Percentiles rank a stretch among this genome's conserved stretches.
Evolutionary conservation across 75 land plant species (phyloP).

Genomic region (Sequoia sempervirens): DNA sequence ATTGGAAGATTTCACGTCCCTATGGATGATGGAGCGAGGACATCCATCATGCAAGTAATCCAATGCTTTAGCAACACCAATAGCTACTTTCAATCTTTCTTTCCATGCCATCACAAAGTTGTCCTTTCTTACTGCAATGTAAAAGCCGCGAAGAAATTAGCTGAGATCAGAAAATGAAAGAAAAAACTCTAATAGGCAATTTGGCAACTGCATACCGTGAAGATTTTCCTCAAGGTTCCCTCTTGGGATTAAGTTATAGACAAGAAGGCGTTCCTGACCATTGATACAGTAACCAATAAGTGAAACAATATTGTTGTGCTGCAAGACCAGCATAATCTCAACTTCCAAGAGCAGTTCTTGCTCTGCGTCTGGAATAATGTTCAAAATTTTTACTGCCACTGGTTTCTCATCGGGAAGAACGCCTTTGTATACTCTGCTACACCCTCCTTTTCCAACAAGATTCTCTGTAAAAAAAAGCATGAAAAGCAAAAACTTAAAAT

Average conservation of each 20-base stretch:
- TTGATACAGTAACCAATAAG: conserved; percentile 55
- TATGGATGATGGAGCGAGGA: conserved; percentile 44
- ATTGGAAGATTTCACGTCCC: conserved; percentile 69
- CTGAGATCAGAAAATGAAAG: background rate
- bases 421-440: conserved; percentile 57
- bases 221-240: too few species aligned
- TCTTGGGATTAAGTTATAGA: too few species aligned
- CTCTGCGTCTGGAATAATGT: conserved; percentile 25
- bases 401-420: conserved; percentile 30
- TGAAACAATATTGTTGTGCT: conserved; percentile 49
- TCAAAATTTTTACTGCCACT: conserved; percentile 52
- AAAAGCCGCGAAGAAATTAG: background rate
- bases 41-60: too few species aligned
- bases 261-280: conserved; percentile 15
- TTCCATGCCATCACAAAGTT: conserved; percentile 26
- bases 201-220: too few species aligned
- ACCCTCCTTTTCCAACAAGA: conserved; percentile 59
- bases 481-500: background rate
- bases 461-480: conserved; percentile 27
- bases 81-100: conserved; percentile 51
- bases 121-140: conserved; percentile 15
- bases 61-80: conserved; percentile 55
- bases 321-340: conserved; percentile 33
- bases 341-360: conserved; percentile 50
- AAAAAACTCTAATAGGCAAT: background rate